These are phyloP conservation scores for Hondaea fermentalgiana DNA, from an alignment of 108 stramenopile genomes.

Conservation along the genomic window DNA sequence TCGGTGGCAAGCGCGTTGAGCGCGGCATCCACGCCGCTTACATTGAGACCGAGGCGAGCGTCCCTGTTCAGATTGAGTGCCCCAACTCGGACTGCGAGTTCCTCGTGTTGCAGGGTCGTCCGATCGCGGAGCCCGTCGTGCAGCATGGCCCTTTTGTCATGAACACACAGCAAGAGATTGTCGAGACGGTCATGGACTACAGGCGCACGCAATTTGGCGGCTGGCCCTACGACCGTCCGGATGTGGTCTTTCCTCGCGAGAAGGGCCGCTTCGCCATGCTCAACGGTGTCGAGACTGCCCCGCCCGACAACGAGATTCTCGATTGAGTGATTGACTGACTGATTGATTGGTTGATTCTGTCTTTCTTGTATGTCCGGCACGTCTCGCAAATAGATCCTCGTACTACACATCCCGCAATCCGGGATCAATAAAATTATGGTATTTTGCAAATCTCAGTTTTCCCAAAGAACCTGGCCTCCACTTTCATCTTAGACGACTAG, in stretches of 20 bases:
- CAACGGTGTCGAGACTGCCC: conserved; percentile 15
- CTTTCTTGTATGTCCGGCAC: neutral
- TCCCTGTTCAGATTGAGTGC: neutral
- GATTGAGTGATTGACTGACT: neutral
- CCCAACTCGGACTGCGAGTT: neutral
- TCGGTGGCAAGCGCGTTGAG: neutral
- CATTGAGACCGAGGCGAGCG: neutral
- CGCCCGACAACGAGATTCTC: neutral
- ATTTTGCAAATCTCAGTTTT: too few relatives aligned
- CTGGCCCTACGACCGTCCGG: conserved; percentile 24
- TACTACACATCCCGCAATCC: too few relatives aligned
- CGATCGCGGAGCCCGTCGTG: conserved; percentile 64
- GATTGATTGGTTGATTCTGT: neutral
- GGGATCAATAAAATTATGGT: too few relatives aligned
- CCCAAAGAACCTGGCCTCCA: too few relatives aligned
- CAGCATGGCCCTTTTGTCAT: conserved; percentile 87
- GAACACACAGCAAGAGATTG: conserved; percentile 72
- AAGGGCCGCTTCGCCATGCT: conserved; percentile 22
- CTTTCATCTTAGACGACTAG: too few relatives aligned
- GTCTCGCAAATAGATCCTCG: too few relatives aligned
- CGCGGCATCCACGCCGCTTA: neutral
- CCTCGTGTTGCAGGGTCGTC: conserved; percentile 27
- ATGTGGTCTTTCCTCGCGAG: conserved; percentile 2
- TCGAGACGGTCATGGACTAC: conserved; percentile 69
- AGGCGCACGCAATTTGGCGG: conserved; percentile 55